A percentile compares a stretch with the other conserved stretches of the same genome.
These are phyloP conservation scores for Discostella stelligeroides DNA, from an alignment of 108 stramenopile genomes.

Conservation along the genomic window DNA sequence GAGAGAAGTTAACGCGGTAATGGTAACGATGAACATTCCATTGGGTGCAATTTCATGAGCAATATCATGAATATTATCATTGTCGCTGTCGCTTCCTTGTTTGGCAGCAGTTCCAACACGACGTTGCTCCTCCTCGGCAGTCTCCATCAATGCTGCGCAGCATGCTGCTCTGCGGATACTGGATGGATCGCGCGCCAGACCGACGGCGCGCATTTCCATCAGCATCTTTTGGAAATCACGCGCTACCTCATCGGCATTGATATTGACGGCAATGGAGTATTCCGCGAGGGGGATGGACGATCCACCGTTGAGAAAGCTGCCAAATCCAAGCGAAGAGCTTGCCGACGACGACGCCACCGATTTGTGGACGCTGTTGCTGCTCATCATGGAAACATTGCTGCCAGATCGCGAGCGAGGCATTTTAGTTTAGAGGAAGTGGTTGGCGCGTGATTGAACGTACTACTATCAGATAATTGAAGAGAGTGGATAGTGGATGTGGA, in stretches of 20 bases:
- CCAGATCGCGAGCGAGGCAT: constrained; percentile 20
- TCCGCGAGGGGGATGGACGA: constrained; percentile 1
- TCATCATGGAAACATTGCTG: constrained; percentile 11
- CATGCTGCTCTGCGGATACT: constrained; percentile 22
- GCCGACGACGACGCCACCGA: background rate
- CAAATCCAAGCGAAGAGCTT: background rate
- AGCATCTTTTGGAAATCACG: constrained; percentile 4
- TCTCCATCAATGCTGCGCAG: constrained; percentile 28
- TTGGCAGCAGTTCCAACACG: background rate
- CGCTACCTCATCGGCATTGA: constrained; percentile 3
- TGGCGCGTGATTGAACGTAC: too few relatives aligned
- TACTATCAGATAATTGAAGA: too few relatives aligned
- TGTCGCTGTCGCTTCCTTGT: background rate
- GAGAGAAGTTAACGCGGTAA: constrained; percentile 31
- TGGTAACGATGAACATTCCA: constrained; percentile 35
- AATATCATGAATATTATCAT: too few relatives aligned
- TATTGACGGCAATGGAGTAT: background rate
- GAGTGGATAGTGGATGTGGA: too few relatives aligned
- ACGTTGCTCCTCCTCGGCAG: constrained; percentile 23
- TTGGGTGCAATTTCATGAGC: constrained; percentile 27
- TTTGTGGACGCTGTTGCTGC: constrained; percentile 1
- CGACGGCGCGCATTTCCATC: constrained; percentile 1
- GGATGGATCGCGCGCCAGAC: constrained; percentile 8
- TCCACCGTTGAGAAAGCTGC: background rate
- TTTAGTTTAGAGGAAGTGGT: background rate